These are phyloP conservation scores for Penicillium atrosanguineum DNA, from an alignment of 495 filamentous ascomycete species.

Conservation along the genomic window DNA sequence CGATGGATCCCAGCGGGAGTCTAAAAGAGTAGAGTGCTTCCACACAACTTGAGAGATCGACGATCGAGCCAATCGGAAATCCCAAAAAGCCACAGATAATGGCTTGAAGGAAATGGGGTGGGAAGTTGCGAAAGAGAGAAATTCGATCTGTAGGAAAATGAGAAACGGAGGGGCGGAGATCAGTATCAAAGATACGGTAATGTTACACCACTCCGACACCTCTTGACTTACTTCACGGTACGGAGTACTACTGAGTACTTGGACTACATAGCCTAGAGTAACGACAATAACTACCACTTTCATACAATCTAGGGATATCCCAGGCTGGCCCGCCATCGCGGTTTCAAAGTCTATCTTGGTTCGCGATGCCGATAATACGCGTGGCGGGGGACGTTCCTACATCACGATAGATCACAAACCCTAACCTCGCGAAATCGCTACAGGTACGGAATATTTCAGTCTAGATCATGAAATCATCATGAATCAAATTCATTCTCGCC, in stretches of 20 bases:
- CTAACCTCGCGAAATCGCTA: constrained; percentile 15
- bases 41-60: constrained; percentile 15
- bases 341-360: background rate
- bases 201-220: constrained; percentile 9
- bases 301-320: background rate
- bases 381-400: constrained; percentile 20
- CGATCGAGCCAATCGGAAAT: constrained; percentile 18
- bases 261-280: too few species aligned
- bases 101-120: constrained; percentile 1
- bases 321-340: constrained; percentile 1
- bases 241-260: too few species aligned
- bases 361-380: constrained; percentile 17
- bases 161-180: constrained; percentile 12
- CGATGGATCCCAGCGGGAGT: constrained; percentile 31
- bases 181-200: constrained; percentile 12
- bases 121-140: constrained; percentile 5
- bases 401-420: constrained; percentile 28
- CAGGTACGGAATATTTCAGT: constrained; percentile 2
- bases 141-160: constrained; percentile 25
- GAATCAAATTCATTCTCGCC: background rate
- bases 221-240: background rate
- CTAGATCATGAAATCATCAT: background rate
- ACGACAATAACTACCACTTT: background rate
- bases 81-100: background rate
- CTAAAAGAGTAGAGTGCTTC: constrained; percentile 20